Conservation (phyloP, 805 yeast species). For the Blastobotrys peoriensis region DNA sequence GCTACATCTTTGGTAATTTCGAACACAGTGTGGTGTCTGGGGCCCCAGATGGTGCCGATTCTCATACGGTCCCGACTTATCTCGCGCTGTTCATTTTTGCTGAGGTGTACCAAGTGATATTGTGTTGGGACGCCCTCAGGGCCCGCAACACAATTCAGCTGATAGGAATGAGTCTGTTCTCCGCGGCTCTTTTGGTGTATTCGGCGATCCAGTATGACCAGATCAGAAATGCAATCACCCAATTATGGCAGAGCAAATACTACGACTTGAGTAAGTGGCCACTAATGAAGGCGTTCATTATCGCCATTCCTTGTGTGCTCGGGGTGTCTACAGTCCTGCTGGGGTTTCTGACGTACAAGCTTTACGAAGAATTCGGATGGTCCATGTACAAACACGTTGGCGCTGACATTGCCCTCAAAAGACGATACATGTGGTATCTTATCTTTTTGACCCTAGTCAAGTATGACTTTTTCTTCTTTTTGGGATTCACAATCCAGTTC, state of each 20-base stretch:
- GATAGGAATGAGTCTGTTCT: constrained; percentile 36
- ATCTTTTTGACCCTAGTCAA: constrained; percentile 36
- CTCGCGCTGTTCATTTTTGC: constrained; percentile 46
- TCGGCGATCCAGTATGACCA: constrained; percentile 44
- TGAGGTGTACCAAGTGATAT: constrained; percentile 36
- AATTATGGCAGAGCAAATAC: constrained; percentile 13
- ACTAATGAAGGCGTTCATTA: constrained; percentile 32
- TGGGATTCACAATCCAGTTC: constrained; percentile 47
- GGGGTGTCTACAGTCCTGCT: constrained; percentile 34
- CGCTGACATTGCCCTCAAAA: constrained; percentile 37
- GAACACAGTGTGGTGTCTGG: constrained; percentile 17
- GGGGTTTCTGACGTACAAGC: constrained; percentile 28
- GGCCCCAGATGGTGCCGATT: constrained; percentile 17
- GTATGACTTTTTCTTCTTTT: constrained; percentile 43
- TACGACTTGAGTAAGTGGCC: constrained; percentile 16
- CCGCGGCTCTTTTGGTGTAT: constrained; percentile 40
- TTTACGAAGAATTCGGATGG: constrained; percentile 41
- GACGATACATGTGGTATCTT: constrained; percentile 28
- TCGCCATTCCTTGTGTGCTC: constrained; percentile 39
- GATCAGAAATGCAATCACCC: constrained; percentile 27
- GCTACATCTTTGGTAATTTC: constrained; percentile 28
- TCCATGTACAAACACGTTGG: constrained; percentile 44
- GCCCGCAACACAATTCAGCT: constrained; percentile 34
- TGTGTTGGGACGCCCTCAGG: constrained; percentile 36
- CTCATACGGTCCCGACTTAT: constrained; percentile 34